Conservation (phyloP, 2,329 filamentous ascomycete species). For the Sporothrix protearum region DNA sequence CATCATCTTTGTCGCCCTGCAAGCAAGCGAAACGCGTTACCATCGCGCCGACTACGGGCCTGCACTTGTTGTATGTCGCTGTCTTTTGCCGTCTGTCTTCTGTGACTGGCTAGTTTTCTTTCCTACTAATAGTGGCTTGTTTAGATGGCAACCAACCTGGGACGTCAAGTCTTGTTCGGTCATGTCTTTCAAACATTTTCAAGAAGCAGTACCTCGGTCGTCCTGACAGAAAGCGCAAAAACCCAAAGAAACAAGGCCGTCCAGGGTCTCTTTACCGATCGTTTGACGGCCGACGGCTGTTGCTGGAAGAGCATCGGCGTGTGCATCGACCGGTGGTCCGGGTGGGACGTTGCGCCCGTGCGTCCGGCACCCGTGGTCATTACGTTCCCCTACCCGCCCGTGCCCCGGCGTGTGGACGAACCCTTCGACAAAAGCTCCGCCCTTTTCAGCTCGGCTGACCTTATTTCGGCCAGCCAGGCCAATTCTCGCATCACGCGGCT, state of each 20-base stretch:
- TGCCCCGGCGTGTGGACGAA: neutral
- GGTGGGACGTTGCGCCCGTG: neutral
- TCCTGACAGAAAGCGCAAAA: neutral
- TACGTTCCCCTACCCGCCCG: neutral
- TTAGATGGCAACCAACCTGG: conserved; percentile 7
- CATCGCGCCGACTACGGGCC: neutral
- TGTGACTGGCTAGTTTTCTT: neutral
- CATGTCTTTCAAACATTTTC: neutral
- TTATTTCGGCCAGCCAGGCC: conserved; percentile 1
- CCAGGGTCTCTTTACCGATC: conserved; percentile 11
- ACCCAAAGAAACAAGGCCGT: conserved; percentile 1
- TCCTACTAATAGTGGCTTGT: neutral
- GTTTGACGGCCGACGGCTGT: neutral
- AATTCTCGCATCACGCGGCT: neutral
- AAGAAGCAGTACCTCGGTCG: conserved; percentile 1
- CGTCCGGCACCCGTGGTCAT: neutral
- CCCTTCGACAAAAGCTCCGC: neutral
- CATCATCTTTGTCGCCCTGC: conserved; percentile 17
- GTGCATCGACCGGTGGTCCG: neutral
- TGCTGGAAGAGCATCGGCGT: conserved; percentile 18
- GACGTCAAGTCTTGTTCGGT: conserved; percentile 5
- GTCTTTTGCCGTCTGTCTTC: neutral
- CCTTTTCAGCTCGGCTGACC: conserved; percentile 13
- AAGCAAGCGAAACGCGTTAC: neutral
- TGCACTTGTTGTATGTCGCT: conserved; percentile 12